Evolutionary conservation across 2,329 filamentous ascomycete species (phyloP), one percentile per base, ranked within the genome.

Genomic region (Alternaria sp.): DNA sequence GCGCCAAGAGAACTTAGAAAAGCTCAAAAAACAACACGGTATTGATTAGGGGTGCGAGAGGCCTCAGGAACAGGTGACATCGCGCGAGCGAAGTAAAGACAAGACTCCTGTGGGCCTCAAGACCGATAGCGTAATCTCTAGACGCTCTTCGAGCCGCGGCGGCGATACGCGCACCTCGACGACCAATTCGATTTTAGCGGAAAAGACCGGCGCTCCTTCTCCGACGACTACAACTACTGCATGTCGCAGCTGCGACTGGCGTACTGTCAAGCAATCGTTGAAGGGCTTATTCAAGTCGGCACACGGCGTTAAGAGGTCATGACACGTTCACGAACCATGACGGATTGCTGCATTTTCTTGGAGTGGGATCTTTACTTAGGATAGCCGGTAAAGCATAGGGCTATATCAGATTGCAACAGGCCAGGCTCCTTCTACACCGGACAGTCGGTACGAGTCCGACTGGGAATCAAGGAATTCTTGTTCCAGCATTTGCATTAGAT

Each of bases 1-100:
- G 75, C 92, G 95, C 83, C 92, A 95, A 83, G 92, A 96, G 81
- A 95, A 94, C 86, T 89, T 99, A 91, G 94, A 96, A 88, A 91
- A 93, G 85, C 89, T 98, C 84, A 99, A 99, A 86, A 89, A 91
- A 79, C 92, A 98, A 82, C 93, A 99, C 82, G 94, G 94, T 80
- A 97, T 98, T 87, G 94, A 97, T 89, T 99, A 93, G 76, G 75
- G 76, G 75, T 72, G 77, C 72, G 76, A 72, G 77, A 76, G 77
- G 75, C 70, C 73, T 72, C 94, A 88, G 70, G 75, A 71, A 68
- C 60, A 65, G 70, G 71, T 74, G 66, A 76, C 60, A 61, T 65
- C 70, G 66, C 72, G 64, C 61, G 67, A 75, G 66, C 70, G 69
- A 67, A 71, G 59, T 65, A 68, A 65, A 63, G 64, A 70, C 61